A percentile compares a stretch with the other conserved stretches of the same genome.
Evolutionary conservation across 495 filamentous ascomycete species (phyloP).

Genomic region (Aspergillus funiculosus): DNA sequence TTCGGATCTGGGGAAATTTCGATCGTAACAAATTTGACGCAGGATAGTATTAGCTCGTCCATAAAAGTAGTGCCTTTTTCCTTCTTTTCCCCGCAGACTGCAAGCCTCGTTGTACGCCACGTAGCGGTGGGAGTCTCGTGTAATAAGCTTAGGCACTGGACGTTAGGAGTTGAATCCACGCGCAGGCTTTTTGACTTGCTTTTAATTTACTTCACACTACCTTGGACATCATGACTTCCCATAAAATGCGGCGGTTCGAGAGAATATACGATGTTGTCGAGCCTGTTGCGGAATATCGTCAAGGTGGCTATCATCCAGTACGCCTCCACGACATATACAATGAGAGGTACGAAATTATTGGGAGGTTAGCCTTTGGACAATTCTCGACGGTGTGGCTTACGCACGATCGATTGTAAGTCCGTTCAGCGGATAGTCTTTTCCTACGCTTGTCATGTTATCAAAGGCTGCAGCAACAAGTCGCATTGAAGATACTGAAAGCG

Average conservation of each 20-base stretch:
- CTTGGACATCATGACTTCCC: too few species aligned
- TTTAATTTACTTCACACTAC: too few species aligned
- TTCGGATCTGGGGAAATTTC: too few species aligned
- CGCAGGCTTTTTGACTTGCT: too few species aligned
- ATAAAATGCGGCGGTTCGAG: conserved; percentile 23
- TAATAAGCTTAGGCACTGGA: too few species aligned
- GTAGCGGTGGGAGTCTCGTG: too few species aligned
- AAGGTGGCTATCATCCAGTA: conserved; percentile 23
- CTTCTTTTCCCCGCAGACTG: too few species aligned
- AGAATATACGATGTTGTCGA: conserved; percentile 22
- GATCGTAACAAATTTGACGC: too few species aligned
- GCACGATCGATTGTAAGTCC: conserved; percentile 26
- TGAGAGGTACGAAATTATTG: conserved; percentile 45
- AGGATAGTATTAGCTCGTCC: too few species aligned
- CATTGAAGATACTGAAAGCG: conserved; percentile 35
- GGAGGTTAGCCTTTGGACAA: conserved; percentile 49
- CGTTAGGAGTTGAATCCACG: too few species aligned
- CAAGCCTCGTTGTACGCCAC: too few species aligned
- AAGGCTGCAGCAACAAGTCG: conserved; percentile 13
- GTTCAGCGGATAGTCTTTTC: background rate
- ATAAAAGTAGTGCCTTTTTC: too few species aligned
- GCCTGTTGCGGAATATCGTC: conserved; percentile 20
- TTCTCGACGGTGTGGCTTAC: conserved; percentile 51
- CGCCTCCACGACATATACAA: conserved; percentile 25
- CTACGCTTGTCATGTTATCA: conserved; percentile 16